Percentiles rank a stretch among this genome's conserved stretches.
Evolutionary conservation across 1,139 yeast genomes (phyloP).

Genomic region (Suhomyces yuchorum): DNA sequence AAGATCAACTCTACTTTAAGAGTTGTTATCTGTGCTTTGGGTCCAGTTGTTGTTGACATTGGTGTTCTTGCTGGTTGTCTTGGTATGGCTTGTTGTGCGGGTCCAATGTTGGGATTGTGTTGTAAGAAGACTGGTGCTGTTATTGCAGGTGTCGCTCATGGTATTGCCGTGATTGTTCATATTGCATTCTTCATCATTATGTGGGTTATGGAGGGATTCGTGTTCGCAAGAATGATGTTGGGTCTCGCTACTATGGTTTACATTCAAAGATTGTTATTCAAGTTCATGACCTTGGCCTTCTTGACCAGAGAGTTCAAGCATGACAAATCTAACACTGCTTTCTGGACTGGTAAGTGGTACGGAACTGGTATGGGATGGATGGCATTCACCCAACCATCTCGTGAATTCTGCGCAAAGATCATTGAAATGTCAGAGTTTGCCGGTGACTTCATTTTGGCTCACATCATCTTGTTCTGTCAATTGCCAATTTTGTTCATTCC

Average conservation of each 20-base stretch:
- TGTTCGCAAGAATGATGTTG: constrained; percentile 80
- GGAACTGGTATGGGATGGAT: constrained; percentile 92
- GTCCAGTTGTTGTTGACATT: constrained; percentile 87
- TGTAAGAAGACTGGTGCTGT: constrained; percentile 98
- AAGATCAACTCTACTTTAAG: constrained; percentile 82
- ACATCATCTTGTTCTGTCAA: constrained; percentile 81
- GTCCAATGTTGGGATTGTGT: constrained; percentile 91
- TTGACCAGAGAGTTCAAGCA: constrained; percentile 97
- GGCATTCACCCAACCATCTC: constrained; percentile 94
- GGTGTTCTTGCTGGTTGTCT: constrained; percentile 78
- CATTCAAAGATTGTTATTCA: constrained; percentile 85
- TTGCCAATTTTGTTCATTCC: constrained; percentile 87
- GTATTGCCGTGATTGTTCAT: constrained; percentile 85
- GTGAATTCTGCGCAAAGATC: constrained; percentile 93
- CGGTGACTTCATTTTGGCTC: constrained; percentile 95
- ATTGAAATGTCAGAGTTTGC: constrained; percentile 96
- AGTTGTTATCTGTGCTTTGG: constrained; percentile 84
- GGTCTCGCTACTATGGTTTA: constrained; percentile 86
- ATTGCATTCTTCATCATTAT: constrained; percentile 84
- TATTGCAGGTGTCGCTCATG: constrained; percentile 96
- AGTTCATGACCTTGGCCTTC: constrained; percentile 73
- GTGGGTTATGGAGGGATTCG: constrained; percentile 97
- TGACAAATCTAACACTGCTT: constrained; percentile 94
- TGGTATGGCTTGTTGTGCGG: constrained; percentile 93
- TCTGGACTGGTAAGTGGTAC: constrained; percentile 99